These are phyloP conservation scores for Teratosphaeria zuluensis DNA, from an alignment of 2,329 filamentous ascomycete genomes.

Conservation along the genomic window DNA sequence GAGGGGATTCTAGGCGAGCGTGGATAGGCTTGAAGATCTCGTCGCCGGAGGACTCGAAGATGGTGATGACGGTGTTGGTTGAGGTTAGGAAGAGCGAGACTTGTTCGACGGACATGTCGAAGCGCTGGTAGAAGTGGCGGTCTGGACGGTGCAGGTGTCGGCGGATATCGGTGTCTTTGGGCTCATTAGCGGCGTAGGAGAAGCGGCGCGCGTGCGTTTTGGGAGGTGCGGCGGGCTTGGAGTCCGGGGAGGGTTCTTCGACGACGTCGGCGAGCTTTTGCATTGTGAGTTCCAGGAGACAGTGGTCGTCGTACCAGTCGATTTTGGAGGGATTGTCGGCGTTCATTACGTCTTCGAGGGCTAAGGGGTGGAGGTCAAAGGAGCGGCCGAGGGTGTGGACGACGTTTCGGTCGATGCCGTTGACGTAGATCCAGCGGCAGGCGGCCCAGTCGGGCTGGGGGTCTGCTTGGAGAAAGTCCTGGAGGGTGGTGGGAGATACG, in stretches of 20 bases:
- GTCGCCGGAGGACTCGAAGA: conserved; percentile 79
- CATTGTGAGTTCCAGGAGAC: conserved; percentile 41
- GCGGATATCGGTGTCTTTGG: background rate
- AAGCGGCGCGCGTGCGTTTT: conserved; percentile 3
- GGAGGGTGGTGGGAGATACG: conserved; percentile 58
- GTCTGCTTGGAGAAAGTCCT: conserved; percentile 52
- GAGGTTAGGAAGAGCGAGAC: conserved; percentile 79
- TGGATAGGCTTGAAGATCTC: conserved; percentile 79
- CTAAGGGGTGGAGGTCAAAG: conserved; percentile 70
- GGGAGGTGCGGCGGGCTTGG: conserved; percentile 6
- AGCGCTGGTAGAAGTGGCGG: conserved; percentile 3
- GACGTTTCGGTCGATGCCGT: conserved; percentile 85
- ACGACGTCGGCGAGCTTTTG: conserved; percentile 48
- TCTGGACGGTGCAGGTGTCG: background rate
- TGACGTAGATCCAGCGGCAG: conserved; percentile 89
- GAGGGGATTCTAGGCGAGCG: conserved; percentile 59
- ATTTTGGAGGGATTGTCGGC: conserved; percentile 75
- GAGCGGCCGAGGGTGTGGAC: conserved; percentile 67
- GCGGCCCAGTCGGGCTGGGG: conserved; percentile 61
- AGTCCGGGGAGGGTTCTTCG: background rate
- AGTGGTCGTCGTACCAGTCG: conserved; percentile 66
- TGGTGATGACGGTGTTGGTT: conserved; percentile 83
- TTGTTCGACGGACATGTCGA: conserved; percentile 64
- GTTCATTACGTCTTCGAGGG: conserved; percentile 82
- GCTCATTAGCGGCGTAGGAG: background rate